Evolutionary conservation across 2,329 filamentous ascomycete genomes (phyloP).

Genomic region (Fusarium proliferatum): DNA sequence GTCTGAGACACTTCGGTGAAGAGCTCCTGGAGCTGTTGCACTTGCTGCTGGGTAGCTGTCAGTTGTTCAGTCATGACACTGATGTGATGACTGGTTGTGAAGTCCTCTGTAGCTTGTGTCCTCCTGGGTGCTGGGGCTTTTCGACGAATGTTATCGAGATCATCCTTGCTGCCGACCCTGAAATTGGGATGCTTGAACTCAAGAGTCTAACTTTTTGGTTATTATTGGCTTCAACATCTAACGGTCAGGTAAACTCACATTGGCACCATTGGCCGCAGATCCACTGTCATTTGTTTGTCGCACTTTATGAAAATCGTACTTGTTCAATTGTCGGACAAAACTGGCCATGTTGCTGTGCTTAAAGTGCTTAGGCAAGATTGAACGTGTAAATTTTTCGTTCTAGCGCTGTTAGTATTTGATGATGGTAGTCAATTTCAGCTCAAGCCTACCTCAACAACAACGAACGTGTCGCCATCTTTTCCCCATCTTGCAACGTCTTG

Average conservation of each 20-base stretch:
- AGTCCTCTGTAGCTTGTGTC: constrained; percentile 72
- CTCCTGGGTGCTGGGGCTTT: constrained; percentile 95
- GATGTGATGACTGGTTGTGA: constrained; percentile 86
- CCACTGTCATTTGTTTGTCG: constrained; percentile 61
- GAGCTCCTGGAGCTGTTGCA: constrained; percentile 86
- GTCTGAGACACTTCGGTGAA: constrained; percentile 80
- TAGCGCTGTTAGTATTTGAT: constrained; percentile 52
- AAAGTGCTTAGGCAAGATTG: constrained; percentile 97
- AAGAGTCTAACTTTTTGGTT: constrained; percentile 56
- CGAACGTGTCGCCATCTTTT: constrained; percentile 93
- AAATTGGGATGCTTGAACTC: constrained; percentile 99
- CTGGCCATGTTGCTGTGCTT: constrained; percentile 99
- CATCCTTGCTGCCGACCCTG: constrained; percentile 94
- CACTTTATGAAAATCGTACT: constrained; percentile 99
- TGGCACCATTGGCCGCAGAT: constrained; percentile 50
- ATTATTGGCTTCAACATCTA: background rate
- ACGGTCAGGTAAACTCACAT: constrained; percentile 44
- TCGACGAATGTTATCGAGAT: constrained; percentile 92
- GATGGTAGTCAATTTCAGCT: constrained; percentile 14
- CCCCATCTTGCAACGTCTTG: constrained; percentile 95
- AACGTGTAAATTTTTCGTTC: constrained; percentile 99
- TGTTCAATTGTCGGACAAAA: constrained; percentile 95
- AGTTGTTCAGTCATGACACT: constrained; percentile 89
- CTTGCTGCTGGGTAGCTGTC: constrained; percentile 89
- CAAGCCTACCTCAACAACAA: constrained; percentile 86